Evolutionary conservation across 2,329 filamentous ascomycete species (phyloP), one percentile per base, ranked within the genome.

Genomic region (Monilinia laxa): DNA sequence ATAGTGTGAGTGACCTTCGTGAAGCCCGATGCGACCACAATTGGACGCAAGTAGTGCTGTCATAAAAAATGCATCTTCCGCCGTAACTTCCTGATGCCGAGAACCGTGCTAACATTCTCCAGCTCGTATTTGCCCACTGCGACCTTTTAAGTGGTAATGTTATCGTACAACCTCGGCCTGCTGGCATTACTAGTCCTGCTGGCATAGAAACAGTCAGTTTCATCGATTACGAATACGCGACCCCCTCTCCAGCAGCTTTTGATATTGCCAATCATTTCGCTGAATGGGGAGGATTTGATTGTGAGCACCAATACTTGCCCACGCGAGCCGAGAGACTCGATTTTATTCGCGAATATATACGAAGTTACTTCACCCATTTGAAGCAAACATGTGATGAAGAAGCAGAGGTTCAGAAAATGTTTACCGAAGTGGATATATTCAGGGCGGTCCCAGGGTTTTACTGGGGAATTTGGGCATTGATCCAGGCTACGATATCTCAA

Each of bases 141-240:
- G 95, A 99, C 78, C 85, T 99, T 31, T 83, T 99, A n/a, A 92
- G 90, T 77, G 95, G 93, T 72, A 99, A 99, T 77, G 91, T 99
- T 71, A 98, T 99, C 75, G 87, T 97, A 71, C 83, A 92, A 66
- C 89, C 87, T 25, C 78, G 63, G 68, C 65, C 69, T 67, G 72
- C 78, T 40, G 74, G 72, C 49, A 68, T 71, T 25, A 71, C 71
- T 35, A 73, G 77, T 18, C 75, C 79, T 40, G 77, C 78, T 45
- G 68, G 65, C 38, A 76, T 82, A 31, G 81, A 84, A 59, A 83
- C 80, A 3, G 89, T 94, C 65, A 86, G 86, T 75, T 98, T 99
- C 79, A 99, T 99, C 77, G 95, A 99, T 80, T 99, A 98, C 81
- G 95, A 99, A 79, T 99, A 99, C 79, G 93, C 93, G 18, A 95